These are phyloP conservation scores for Asterophora lycoperdoides DNA, from an alignment of 768 basidiomycete species.

Conservation along the genomic window DNA sequence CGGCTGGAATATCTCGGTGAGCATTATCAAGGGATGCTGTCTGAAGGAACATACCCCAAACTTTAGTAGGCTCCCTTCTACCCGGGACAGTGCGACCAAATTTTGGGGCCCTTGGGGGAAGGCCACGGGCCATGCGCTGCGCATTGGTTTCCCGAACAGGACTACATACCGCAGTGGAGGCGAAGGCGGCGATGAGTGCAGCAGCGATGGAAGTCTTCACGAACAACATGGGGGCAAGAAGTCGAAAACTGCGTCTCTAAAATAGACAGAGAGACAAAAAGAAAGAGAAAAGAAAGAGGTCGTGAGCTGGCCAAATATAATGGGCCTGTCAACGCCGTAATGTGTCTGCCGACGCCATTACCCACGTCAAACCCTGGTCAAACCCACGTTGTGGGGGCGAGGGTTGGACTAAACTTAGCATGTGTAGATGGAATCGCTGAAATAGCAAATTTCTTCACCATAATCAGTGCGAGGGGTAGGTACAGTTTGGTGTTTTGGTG, in stretches of 20 bases:
- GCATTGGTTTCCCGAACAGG: slow-evolving; percentile 34
- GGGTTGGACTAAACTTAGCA: slow-evolving; percentile 8
- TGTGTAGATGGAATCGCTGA: not conserved
- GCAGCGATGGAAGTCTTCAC: slow-evolving; percentile 18
- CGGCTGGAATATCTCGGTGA: slow-evolving; percentile 12
- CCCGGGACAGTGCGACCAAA: slow-evolving; percentile 31
- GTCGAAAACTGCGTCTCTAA: not conserved
- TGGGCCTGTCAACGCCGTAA: slow-evolving; percentile 1
- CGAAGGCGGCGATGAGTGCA: slow-evolving; percentile 22
- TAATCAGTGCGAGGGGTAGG: not conserved
- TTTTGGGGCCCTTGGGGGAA: slow-evolving; percentile 36
- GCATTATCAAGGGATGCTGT: not conserved
- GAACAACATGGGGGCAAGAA: slow-evolving; percentile 13
- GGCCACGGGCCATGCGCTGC: slow-evolving; percentile 41
- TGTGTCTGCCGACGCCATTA: slow-evolving; percentile 1
- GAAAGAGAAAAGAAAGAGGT: not conserved
- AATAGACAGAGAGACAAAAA: slow-evolving; percentile 1
- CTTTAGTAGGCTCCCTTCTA: slow-evolving; percentile 23
- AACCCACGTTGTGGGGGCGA: slow-evolving; percentile 6
- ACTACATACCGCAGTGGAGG: slow-evolving; percentile 16
- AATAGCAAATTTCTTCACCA: not conserved
- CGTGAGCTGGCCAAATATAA: not conserved
- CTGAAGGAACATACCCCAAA: slow-evolving; percentile 18
- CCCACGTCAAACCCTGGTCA: not conserved
- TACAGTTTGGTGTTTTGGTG: no score